Base-by-base conservation (phyloP, 192 early-diverging fungal genomes). In the Coemansia sp. region DNA sequence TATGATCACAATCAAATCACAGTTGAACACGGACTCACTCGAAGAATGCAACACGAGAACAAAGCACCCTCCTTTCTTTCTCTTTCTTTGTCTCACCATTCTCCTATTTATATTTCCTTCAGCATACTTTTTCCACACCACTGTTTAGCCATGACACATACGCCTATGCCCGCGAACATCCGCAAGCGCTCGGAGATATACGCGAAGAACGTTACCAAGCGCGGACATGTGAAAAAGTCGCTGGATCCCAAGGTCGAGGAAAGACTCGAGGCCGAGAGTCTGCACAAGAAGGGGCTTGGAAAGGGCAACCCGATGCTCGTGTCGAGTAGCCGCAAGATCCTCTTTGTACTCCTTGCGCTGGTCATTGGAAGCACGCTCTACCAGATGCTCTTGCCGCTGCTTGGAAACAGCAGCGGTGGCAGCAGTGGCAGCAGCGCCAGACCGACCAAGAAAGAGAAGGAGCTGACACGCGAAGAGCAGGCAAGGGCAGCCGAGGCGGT, bases 361-460 rank as follows among this genome's bases (percentile, higher is more conserved):
- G 66, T 62, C 22, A 40, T 81, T n/a, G 78, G 78, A 55, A 81
- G 78, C 55, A 55, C 62, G 17, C 55, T 81, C 33, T 73, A 73
- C 68, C 78, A 81, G 68, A 59, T 81, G 3, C 38, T 66, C 36
- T 33, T 45, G 59, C 75, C 75, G 13, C 52, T 71, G 56, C 59
- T 78, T 62, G 62, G 60, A 11, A 61, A 48, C 55, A 37, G 52
- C 48, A 54, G 57, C 55, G 10, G 48, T n/a, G n/a, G 47, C 23
- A 50, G 48, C 34, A 53, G 23, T 23, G 17, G 20, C 22, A 41
- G 59, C 13, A 17, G 42, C 19, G 1, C 14, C 14, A 48, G 45
- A 48, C 34, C 60, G 13, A 59, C 67, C 48, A 67, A 68, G 55
- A 28, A 65, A 1, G 28, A 28, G 30, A 31, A 62, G 0, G 59